phyloP scores from a whole-genome alignment of 345 rosid genomes.

The Abelmoschus esculentus region DNA sequence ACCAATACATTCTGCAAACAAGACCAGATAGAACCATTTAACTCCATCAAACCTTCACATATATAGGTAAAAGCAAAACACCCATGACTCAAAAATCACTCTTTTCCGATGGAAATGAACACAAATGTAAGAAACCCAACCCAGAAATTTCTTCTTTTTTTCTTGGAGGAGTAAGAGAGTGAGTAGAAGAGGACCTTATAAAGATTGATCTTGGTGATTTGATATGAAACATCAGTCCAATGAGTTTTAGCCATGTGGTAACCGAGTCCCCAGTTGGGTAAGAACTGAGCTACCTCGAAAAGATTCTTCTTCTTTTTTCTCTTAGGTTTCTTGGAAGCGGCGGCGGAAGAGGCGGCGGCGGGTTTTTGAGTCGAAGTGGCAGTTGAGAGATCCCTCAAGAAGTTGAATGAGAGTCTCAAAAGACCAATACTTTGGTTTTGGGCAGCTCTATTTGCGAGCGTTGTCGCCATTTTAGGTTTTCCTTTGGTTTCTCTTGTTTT shows the following conservation, averaged over 20 bases:
- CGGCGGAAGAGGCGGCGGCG: conserved; percentile 16
- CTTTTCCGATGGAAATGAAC: not conserved
- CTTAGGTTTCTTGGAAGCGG: conserved; percentile 35
- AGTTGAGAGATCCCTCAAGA: conserved; percentile 42
- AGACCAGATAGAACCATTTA: not conserved
- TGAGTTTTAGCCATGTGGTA: conserved; percentile 94
- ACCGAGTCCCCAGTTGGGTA: conserved; percentile 92
- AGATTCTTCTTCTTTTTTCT: conserved; percentile 84
- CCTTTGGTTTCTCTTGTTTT: not conserved
- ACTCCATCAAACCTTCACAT: not conserved
- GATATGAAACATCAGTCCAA: conserved; percentile 76
- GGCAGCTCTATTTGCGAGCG: conserved; percentile 29
- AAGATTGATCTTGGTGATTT: conserved; percentile 87
- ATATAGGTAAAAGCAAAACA: not conserved
- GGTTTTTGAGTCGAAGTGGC: conserved; percentile 24
- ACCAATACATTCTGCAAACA: not conserved
- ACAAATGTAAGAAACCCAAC: not conserved
- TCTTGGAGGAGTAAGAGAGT: not conserved
- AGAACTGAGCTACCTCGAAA: conserved; percentile 87
- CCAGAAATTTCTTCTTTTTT: not conserved
- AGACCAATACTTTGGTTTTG: conserved; percentile 19
- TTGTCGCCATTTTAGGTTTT: conserved; percentile 31
- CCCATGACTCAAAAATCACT: not conserved
- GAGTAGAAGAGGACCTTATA: conserved; percentile 46
- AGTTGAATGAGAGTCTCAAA: conserved; percentile 36